A percentile compares a stretch with the other conserved stretches of the same genome.
These are phyloP conservation scores for Ustilago sp. DNA, from an alignment of 1,284 basidiomycete species.

Conservation along the genomic window DNA sequence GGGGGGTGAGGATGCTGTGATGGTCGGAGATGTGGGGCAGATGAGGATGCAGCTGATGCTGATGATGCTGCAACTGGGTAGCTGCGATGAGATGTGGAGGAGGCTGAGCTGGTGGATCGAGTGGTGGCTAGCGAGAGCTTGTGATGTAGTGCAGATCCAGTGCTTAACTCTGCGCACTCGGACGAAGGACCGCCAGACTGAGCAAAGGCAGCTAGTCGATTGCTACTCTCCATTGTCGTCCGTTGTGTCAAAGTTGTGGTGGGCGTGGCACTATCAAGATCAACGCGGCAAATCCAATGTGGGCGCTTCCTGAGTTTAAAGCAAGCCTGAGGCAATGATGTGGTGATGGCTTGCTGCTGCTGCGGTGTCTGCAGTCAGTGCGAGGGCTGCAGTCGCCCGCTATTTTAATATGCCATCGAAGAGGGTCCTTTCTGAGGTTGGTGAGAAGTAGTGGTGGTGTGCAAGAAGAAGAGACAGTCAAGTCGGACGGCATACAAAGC, in stretches of 20 bases:
- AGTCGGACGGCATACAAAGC: too few species aligned
- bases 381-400: neutral
- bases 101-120: conserved; percentile 24
- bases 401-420: neutral
- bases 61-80: conserved; percentile 1
- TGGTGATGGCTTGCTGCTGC: too few species aligned
- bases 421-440: neutral
- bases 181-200: too few species aligned
- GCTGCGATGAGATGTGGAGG: conserved; percentile 24
- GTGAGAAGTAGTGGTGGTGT: too few species aligned
- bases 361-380: neutral
- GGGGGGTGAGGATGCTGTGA: neutral
- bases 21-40: neutral
- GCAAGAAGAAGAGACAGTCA: too few species aligned
- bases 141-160: conserved; percentile 23
- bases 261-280: neutral
- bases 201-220: neutral
- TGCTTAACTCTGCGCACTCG: neutral
- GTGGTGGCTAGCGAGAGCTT: conserved; percentile 27
- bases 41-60: conserved; percentile 8
- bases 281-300: neutral
- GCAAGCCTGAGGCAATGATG: too few species aligned
- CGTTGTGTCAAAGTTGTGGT: too few species aligned
- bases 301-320: too few species aligned
- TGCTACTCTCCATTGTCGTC: neutral